Base-by-base conservation (phyloP, 495 filamentous ascomycete genomes). In the Tetracladium marchalianum region DNA sequence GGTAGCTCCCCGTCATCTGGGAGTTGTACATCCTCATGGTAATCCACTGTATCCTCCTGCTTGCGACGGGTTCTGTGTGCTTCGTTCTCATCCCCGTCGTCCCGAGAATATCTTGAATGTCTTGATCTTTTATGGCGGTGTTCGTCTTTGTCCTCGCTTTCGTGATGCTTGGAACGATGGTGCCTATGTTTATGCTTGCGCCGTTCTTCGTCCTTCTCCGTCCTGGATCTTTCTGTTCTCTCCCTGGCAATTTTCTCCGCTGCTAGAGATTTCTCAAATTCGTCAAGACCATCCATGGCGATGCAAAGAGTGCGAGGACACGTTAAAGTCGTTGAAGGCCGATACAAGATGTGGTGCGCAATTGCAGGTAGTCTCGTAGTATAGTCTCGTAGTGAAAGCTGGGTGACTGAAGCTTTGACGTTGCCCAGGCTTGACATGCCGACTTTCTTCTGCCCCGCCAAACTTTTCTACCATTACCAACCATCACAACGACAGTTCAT, bases 181-280 rank as follows among this genome's bases (percentile, higher is more conserved):
- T 71, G 63, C 47, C 62, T 61, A 50, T 65, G 60, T 33, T 46
- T 47, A 31, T 60, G 59, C 37, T 67, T 68, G 24, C 46, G 46
- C 13, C 32, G 40, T 38, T 56, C 56, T 39, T 61, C 61, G 54
- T 76, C 70, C 31, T 57, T 64, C 45, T 75, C 70, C 43, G 67
- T 68, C 16, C 62, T 60, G 24, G 62, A 55, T 24, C 64, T 63
- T 32, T 70, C 62, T 33, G 66, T 65, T 16, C 60, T 47, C 38
- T 74, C 71, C 11, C 67, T 62, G 45, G 72, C 68, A 1, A 62
- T 62, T 47, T 70, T 76, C 46, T 76, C 74, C 16, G 69, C 68
- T 0, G 70, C 72, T 5, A 76, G 58, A 0, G 61, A n/a, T 49
- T 76, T 75, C 47, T 78, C 74, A 35, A 60, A 60, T 27, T 57